phyloP scores from a whole-genome alignment of 2,329 filamentous ascomycete species.

The Alternaria hordeiaustralica region DNA sequence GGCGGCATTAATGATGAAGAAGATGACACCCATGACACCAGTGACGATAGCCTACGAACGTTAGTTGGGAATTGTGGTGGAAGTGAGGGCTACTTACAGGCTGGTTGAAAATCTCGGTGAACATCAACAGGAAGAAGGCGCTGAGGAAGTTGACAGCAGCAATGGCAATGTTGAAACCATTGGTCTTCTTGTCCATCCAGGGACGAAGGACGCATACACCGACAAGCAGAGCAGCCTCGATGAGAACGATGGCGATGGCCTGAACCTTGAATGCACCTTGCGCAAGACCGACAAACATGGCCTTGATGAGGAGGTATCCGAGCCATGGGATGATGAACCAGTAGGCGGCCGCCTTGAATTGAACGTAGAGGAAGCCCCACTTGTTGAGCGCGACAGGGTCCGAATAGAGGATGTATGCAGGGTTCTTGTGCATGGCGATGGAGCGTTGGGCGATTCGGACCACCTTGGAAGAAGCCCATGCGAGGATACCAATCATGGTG shows the following conservation, averaged over 20 bases:
- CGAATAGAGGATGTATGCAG: constrained; percentile 95
- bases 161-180: constrained; percentile 94
- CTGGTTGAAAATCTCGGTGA: constrained; percentile 84
- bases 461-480: constrained; percentile 88
- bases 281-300: constrained; percentile 83
- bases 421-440: constrained; percentile 90
- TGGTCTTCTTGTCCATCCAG: constrained; percentile 99
- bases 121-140: constrained; percentile 85
- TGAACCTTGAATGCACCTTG: constrained; percentile 76
- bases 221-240: constrained; percentile 81
- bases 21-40: constrained; percentile 85
- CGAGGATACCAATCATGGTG: constrained; percentile 77
- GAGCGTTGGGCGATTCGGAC: constrained; percentile 88
- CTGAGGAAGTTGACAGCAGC: constrained; percentile 90
- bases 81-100: constrained; percentile 60
- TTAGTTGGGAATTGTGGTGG: constrained; percentile 17
- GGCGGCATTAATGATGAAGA: constrained; percentile 86
- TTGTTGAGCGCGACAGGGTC: constrained; percentile 94
- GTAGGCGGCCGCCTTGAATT: constrained; percentile 94
- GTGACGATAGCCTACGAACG: constrained; percentile 71
- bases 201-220: constrained; percentile 80
- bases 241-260: constrained; percentile 80
- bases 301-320: constrained; percentile 81
- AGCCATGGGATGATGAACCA: constrained; percentile 89
- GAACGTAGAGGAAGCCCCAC: constrained; percentile 97